phyloP scores from a whole-genome alignment of 2,329 filamentous ascomycete genomes.

The Penicillium capsulatum region DNA sequence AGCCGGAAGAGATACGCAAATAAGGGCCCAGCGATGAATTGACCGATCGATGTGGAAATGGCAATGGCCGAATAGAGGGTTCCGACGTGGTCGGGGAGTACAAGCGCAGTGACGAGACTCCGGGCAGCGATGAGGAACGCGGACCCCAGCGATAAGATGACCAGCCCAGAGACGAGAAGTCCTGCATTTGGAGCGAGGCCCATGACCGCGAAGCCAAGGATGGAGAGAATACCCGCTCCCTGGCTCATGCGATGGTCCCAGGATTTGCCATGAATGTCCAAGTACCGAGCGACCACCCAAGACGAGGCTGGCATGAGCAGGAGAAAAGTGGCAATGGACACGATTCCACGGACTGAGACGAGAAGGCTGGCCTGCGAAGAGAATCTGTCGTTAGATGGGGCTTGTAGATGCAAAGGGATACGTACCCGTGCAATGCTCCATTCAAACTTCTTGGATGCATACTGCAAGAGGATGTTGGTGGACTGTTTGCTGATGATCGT shows the following conservation, averaged over 20 bases:
- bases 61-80: conserved; percentile 28
- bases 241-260: conserved; percentile 24
- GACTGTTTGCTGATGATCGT: conserved; percentile 21
- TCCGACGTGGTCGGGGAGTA: conserved; percentile 25
- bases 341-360: conserved; percentile 25
- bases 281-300: conserved; percentile 12
- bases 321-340: conserved; percentile 20
- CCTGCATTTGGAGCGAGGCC: conserved; percentile 15
- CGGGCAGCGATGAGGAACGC: conserved; percentile 22
- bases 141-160: conserved; percentile 25
- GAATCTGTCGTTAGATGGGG: conserved; percentile 9
- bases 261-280: conserved; percentile 18
- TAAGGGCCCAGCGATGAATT: conserved; percentile 24
- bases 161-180: conserved; percentile 19
- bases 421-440: conserved; percentile 28
- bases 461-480: conserved; percentile 27
- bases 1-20: conserved; percentile 26
- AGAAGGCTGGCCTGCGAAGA: conserved; percentile 25
- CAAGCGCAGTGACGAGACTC: conserved; percentile 27
- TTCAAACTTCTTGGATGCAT: conserved; percentile 27
- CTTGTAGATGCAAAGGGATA: not conserved
- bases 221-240: conserved; percentile 15
- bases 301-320: conserved; percentile 22
- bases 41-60: conserved; percentile 21
- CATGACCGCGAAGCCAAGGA: conserved; percentile 20